These are phyloP conservation scores for Trichoderma harzianum DNA, from an alignment of 2,329 filamentous ascomycete species.

Conservation along the genomic window DNA sequence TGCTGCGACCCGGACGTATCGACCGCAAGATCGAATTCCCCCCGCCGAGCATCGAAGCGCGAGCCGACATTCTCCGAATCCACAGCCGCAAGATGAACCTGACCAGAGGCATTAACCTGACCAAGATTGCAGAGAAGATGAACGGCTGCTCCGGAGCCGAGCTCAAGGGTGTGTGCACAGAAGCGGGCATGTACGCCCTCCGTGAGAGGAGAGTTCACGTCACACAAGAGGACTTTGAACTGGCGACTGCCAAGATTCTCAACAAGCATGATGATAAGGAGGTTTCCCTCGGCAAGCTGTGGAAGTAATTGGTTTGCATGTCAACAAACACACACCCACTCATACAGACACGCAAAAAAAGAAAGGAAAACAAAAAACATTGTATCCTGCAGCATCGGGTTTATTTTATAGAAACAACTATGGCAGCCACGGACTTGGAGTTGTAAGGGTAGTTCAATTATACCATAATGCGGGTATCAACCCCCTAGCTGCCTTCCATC, in stretches of 20 bases:
- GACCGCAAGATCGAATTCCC: conserved; percentile 99
- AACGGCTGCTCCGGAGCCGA: conserved; percentile 97
- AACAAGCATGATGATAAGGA: conserved; percentile 99
- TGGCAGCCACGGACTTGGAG: conserved; percentile 28
- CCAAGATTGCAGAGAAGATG: conserved; percentile 99
- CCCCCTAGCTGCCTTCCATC: not conserved
- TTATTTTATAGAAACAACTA: conserved; percentile 27
- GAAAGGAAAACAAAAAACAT: not conserved
- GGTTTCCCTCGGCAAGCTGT: conserved; percentile 82
- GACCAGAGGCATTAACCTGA: conserved; percentile 94
- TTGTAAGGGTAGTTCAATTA: conserved; percentile 35
- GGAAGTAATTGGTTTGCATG: conserved; percentile 37
- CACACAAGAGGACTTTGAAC: conserved; percentile 97
- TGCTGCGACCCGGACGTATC: conserved; percentile 93
- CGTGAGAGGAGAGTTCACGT: conserved; percentile 95
- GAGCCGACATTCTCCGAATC: conserved; percentile 95
- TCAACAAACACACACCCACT: not conserved
- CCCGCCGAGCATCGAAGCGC: conserved; percentile 90
- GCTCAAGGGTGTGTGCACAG: conserved; percentile 97
- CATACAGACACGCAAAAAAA: not conserved
- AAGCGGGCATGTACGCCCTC: conserved; percentile 97
- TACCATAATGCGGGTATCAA: conserved; percentile 29
- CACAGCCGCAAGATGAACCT: conserved; percentile 98
- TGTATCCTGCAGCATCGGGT: conserved; percentile 7
- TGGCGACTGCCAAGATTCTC: conserved; percentile 97